Evolutionary conservation across 1,139 yeast species (phyloP).

Genomic region (Meyerozyma smithsonii): DNA sequence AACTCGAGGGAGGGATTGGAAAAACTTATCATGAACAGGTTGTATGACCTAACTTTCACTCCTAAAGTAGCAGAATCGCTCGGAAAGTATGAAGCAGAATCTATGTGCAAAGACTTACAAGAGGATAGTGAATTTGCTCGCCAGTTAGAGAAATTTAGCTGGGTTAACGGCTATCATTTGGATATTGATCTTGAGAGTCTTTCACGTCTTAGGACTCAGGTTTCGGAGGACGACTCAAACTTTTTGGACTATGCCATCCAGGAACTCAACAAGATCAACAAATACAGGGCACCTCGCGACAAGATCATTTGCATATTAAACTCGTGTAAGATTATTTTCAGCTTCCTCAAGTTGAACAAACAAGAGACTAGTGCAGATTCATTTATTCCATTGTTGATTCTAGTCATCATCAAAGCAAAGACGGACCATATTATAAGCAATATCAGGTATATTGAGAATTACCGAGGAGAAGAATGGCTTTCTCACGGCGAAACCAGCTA

Average conservation of each 20-base stretch:
- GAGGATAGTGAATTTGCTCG: constrained; percentile 53
- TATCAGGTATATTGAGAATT: constrained; percentile 78
- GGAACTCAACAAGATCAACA: constrained; percentile 72
- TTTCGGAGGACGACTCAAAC: constrained; percentile 40
- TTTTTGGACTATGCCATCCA: constrained; percentile 68
- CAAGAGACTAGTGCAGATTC: constrained; percentile 84
- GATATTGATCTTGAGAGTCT: constrained; percentile 56
- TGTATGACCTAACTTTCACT: constrained; percentile 75
- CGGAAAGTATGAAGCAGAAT: constrained; percentile 27
- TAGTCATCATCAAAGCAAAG: constrained; percentile 67
- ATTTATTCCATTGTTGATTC: constrained; percentile 81
- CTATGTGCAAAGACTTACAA: constrained; percentile 49
- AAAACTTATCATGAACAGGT: constrained; percentile 82
- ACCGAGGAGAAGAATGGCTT: constrained; percentile 68
- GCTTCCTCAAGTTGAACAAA: constrained; percentile 68
- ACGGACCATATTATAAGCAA: constrained; percentile 66
- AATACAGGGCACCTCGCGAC: constrained; percentile 90
- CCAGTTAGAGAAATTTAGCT: constrained; percentile 62
- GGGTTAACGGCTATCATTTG: constrained; percentile 76
- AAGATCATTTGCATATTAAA: constrained; percentile 88
- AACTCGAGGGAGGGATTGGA: constrained; percentile 91
- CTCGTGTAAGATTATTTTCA: constrained; percentile 89
- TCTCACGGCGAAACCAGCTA: constrained; percentile 81
- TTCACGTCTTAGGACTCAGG: constrained; percentile 12
- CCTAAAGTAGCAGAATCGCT: constrained; percentile 54